Conservation (phyloP, 352 stramenopile genomes). For the Globisporangium emineosum region DNA sequence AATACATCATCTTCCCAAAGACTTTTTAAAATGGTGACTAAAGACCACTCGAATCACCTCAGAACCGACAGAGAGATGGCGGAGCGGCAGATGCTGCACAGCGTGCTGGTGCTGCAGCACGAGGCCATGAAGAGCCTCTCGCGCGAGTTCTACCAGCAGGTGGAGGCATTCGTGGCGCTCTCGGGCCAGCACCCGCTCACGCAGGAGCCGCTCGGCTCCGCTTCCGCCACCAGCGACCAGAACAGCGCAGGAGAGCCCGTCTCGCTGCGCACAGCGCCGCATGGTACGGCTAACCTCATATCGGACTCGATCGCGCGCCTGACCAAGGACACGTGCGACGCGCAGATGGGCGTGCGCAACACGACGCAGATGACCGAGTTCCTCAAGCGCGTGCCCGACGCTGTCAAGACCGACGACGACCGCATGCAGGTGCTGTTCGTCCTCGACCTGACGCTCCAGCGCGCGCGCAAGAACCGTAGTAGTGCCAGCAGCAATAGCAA, state of each 20-base stretch:
- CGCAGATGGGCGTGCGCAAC: conserved; percentile 32
- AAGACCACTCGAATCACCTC: too few relatives aligned
- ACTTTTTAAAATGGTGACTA: too few relatives aligned
- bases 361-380: conserved; percentile 37
- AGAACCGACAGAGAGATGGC: neutral
- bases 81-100: conserved; percentile 42
- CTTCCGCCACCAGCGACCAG: neutral
- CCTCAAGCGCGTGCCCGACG: conserved; percentile 27
- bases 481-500: conserved; percentile 2
- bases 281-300: conserved; percentile 32
- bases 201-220: conserved; percentile 15
- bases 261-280: conserved; percentile 27
- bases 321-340: conserved; percentile 38
- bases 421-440: conserved; percentile 54
- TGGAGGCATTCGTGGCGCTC: conserved; percentile 60
- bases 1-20: too few relatives aligned
- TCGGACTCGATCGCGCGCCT: conserved; percentile 40
- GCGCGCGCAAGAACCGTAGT: conserved; percentile 9
- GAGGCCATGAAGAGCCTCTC: conserved; percentile 40
- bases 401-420: conserved; percentile 49
- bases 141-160: conserved; percentile 62
- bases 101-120: conserved; percentile 56
- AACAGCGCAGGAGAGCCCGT: conserved; percentile 22
- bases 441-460: conserved; percentile 45
- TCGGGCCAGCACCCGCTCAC: conserved; percentile 48